A percentile compares a stretch with the other conserved stretches of the same genome.
Evolutionary conservation across 805 yeast genomes (phyloP).

Genomic region (Candida glaebosa): DNA sequence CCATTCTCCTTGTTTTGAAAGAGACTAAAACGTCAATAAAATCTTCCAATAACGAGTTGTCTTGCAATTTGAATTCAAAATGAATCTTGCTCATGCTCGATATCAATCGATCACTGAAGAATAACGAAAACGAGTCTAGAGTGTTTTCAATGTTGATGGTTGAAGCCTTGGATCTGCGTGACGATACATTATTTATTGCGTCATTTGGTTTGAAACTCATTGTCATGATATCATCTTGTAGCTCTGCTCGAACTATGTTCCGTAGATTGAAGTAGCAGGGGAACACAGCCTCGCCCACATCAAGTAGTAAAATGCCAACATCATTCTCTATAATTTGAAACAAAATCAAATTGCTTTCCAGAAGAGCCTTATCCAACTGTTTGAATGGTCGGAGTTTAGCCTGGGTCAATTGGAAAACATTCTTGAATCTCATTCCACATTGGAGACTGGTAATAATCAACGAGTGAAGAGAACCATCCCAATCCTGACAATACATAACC

Average conservation of each 20-base stretch:
- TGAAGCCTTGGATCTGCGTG: neutral
- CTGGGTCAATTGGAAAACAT: conserved; percentile 10
- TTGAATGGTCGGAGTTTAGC: conserved; percentile 3
- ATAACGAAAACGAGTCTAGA: neutral
- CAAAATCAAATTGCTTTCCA: conserved; percentile 7
- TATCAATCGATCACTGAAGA: neutral
- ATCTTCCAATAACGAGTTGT: neutral
- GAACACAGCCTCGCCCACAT: neutral
- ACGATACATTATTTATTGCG: neutral
- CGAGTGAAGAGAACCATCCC: conserved; percentile 6
- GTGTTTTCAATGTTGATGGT: neutral
- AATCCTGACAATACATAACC: too few species aligned
- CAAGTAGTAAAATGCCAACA: conserved; percentile 10
- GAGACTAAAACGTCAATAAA: neutral
- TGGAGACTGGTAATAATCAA: conserved; percentile 4
- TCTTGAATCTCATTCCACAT: conserved; percentile 7
- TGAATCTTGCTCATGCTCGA: neutral
- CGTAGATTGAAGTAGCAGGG: conserved; percentile 7
- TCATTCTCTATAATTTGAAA: conserved; percentile 10
- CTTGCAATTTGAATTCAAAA: neutral
- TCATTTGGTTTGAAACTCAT: conserved; percentile 1
- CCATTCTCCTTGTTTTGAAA: neutral
- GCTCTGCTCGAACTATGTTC: conserved; percentile 5
- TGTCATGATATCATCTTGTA: conserved; percentile 1
- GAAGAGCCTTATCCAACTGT: conserved; percentile 7